These are phyloP conservation scores for Phytomonas sp. DNA, from an alignment of 208 protist species.

Conservation along the genomic window DNA sequence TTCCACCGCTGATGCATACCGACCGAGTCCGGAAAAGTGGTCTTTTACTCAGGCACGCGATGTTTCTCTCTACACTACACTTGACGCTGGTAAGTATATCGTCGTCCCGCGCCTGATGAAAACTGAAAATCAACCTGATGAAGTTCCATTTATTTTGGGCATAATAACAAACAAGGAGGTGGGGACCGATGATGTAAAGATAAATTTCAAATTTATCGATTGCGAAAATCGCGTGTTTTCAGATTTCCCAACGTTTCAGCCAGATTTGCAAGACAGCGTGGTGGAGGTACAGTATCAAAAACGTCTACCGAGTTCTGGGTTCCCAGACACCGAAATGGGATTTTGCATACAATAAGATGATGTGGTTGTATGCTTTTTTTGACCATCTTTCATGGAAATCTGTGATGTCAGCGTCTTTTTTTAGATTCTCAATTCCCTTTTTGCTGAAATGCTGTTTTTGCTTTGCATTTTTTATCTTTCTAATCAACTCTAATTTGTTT, in stretches of 20 bases:
- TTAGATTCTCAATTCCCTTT: neutral
- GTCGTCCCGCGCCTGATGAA: constrained; percentile 63
- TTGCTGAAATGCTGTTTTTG: constrained; percentile 11
- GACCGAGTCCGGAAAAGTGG: constrained; percentile 62
- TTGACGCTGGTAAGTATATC: constrained; percentile 60
- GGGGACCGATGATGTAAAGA: constrained; percentile 34
- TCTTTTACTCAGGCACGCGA: constrained; percentile 77
- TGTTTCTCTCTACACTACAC: constrained; percentile 60
- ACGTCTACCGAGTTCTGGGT: constrained; percentile 32
- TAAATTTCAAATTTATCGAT: constrained; percentile 51
- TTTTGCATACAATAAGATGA: constrained; percentile 8
- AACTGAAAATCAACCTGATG: constrained; percentile 16
- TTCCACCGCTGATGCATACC: constrained; percentile 51
- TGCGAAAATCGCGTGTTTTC: constrained; percentile 62
- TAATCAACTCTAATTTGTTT: neutral
- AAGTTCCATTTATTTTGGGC: constrained; percentile 46
- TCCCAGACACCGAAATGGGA: constrained; percentile 41
- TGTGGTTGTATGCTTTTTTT: neutral
- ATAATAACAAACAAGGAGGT: constrained; percentile 49
- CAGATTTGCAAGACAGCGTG: constrained; percentile 28
- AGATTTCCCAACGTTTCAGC: constrained; percentile 80
- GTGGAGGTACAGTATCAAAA: constrained; percentile 61
- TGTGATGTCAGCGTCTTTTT: neutral
- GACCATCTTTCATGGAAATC: neutral
- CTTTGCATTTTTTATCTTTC: constrained; percentile 7